Conservation (phyloP, 495 filamentous ascomycete species). For the Lasiosphaeria hispida region DNA sequence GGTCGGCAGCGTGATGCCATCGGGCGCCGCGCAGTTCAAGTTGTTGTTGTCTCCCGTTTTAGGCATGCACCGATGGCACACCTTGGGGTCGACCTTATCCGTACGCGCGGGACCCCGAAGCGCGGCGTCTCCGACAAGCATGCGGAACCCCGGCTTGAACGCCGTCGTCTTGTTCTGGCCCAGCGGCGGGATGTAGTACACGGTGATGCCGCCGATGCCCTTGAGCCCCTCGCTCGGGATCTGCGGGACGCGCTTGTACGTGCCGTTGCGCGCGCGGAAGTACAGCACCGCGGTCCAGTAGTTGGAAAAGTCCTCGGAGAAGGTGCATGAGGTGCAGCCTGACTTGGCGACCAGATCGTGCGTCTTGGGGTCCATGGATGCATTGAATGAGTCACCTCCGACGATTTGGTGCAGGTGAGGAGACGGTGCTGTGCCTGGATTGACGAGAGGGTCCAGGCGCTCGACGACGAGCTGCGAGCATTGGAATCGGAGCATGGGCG, state of each 20-base stretch:
- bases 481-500: constrained; percentile 33
- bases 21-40: constrained; percentile 15
- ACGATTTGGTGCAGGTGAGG: constrained; percentile 55
- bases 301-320: constrained; percentile 41
- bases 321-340: constrained; percentile 37
- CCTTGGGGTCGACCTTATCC: constrained; percentile 10
- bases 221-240: background rate
- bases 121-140: constrained; percentile 16
- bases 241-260: constrained; percentile 14
- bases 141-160: constrained; percentile 10
- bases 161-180: constrained; percentile 7
- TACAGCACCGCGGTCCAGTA: constrained; percentile 43
- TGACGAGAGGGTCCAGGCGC: constrained; percentile 63
- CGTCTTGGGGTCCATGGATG: constrained; percentile 50
- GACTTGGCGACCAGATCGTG: constrained; percentile 34
- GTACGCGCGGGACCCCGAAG: constrained; percentile 1
- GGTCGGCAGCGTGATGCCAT: constrained; percentile 5
- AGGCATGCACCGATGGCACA: constrained; percentile 21
- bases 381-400: constrained; percentile 65
- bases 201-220: constrained; percentile 9
- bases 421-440: constrained; percentile 41
- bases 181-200: constrained; percentile 14
- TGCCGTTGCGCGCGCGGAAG: constrained; percentile 14
- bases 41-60: constrained; percentile 9
- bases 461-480: constrained; percentile 37